Evolutionary conservation across 208 protist species (phyloP), one percentile per base, ranked within the genome.

Genomic region (Lotmaria passim): DNA sequence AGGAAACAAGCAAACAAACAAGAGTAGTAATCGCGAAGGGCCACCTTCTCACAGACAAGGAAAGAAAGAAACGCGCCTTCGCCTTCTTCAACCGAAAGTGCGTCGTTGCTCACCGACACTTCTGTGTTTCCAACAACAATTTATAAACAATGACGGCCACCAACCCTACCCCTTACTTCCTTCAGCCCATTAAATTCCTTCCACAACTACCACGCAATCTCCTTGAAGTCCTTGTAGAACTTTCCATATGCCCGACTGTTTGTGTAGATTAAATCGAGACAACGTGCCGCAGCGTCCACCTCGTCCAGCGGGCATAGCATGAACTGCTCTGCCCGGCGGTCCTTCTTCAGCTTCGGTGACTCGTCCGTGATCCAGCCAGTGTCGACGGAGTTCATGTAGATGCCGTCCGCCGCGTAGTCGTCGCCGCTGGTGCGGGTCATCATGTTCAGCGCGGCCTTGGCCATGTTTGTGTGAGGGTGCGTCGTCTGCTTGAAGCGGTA

Each of bases 391-490:
- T 97, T 99, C 98, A 99, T 98, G 81, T 95, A 98, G 83, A 99
- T 99, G 51, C 89, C 78, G 34, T 86, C 85, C 46, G 69, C 64
- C 7, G 96, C 96, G 69, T 98, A 98, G 72, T 96, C 93, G 15
- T 83, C 82, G 11, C 85, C 93, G 52, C 91, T 92, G 6, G 96
- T 98, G 62, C 97, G 92, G 3, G 98, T 99, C 96, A 99, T 98
- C 98, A 99, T 99, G 79, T 99, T 99, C 59, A 99, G 93, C 39
- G 98, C 94, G 21, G 98, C 98, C 87, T 99, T 99, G 46, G 96
- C 96, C 96, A 99, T 99, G 85, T 99, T 99, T 33, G 98, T 99
- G 90, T 99, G 98, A 50, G 95, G 95, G 73, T 99, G 98, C 23
- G 90, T 96, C 21, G 89, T 91, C 66, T 95, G 89, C 79, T 97